Conservation (phyloP, 2,329 filamentous ascomycete species). For the Botryotinia convoluta region DNA sequence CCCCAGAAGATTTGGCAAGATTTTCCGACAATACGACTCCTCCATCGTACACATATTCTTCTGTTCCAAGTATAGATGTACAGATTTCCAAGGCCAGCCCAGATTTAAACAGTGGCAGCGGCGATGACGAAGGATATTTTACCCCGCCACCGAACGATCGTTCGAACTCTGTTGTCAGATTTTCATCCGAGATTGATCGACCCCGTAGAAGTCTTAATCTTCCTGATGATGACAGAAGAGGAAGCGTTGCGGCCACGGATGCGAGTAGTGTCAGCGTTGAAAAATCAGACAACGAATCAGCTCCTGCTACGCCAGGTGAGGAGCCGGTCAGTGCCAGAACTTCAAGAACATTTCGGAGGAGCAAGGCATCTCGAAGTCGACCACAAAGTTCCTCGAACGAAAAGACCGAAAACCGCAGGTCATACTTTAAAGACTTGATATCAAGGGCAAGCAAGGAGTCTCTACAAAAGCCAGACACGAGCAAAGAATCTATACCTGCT, state of each 20-base stretch:
- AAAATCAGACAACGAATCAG: constrained; percentile 40
- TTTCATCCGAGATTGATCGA: constrained; percentile 55
- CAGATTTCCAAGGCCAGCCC: constrained; percentile 21
- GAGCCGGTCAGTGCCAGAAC: constrained; percentile 54
- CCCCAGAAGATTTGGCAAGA: constrained; percentile 35
- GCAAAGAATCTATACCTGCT: not conserved
- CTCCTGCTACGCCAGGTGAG: constrained; percentile 48
- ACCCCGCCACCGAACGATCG: constrained; percentile 42
- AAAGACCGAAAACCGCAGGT: constrained; percentile 56
- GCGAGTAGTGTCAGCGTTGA: constrained; percentile 41
- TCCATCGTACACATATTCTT: constrained; percentile 50
- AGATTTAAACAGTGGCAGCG: not conserved
- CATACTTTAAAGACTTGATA: constrained; percentile 48
- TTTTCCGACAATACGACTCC: constrained; percentile 41
- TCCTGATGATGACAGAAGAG: constrained; percentile 46
- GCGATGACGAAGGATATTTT: constrained; percentile 40
- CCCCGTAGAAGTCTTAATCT: constrained; percentile 49
- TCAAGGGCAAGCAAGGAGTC: constrained; percentile 36
- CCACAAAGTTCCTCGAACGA: constrained; percentile 59
- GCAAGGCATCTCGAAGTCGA: constrained; percentile 51
- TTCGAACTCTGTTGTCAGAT: constrained; percentile 47
- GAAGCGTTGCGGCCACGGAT: constrained; percentile 52
- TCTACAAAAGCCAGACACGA: constrained; percentile 25
- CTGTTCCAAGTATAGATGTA: constrained; percentile 41
- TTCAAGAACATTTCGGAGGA: constrained; percentile 56